Evolutionary conservation across 2,329 filamentous ascomycete genomes (phyloP).

Genomic region (Teratosphaeria epicoccoides): DNA sequence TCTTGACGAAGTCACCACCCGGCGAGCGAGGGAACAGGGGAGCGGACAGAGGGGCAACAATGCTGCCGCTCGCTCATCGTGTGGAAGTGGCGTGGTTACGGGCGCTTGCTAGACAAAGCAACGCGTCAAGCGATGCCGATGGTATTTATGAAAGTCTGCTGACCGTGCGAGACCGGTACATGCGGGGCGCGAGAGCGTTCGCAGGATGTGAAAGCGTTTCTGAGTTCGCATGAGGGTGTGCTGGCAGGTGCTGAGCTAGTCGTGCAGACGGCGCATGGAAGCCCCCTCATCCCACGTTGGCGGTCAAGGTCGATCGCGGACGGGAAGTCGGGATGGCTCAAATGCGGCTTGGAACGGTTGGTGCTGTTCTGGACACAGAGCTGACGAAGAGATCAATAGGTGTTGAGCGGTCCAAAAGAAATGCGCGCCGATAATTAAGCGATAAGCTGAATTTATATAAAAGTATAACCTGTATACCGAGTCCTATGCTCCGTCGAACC

Average conservation of each 20-base stretch:
- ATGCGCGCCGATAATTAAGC: no score
- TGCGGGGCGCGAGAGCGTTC: background rate
- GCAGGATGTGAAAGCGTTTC: background rate
- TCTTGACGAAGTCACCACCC: no score
- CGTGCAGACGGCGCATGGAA: background rate
- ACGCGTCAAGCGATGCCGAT: background rate
- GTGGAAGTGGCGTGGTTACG: background rate
- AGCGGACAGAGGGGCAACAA: background rate
- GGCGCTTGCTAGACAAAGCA: background rate
- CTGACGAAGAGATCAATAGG: background rate
- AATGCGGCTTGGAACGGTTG: no score
- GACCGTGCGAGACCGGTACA: background rate
- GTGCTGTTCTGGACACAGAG: no score
- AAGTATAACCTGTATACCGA: background rate
- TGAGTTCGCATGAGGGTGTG: background rate
- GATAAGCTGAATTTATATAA: no score
- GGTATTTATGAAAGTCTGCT: background rate
- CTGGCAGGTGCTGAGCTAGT: background rate
- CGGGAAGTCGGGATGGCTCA: background rate
- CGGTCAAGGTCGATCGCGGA: background rate
- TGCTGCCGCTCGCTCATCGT: background rate
- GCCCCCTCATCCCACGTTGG: background rate
- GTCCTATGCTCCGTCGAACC: background rate
- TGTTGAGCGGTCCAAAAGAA: no score
- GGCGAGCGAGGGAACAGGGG: background rate